phyloP scores from a whole-genome alignment of 805 yeast genomes.

The Candida quercuum region DNA sequence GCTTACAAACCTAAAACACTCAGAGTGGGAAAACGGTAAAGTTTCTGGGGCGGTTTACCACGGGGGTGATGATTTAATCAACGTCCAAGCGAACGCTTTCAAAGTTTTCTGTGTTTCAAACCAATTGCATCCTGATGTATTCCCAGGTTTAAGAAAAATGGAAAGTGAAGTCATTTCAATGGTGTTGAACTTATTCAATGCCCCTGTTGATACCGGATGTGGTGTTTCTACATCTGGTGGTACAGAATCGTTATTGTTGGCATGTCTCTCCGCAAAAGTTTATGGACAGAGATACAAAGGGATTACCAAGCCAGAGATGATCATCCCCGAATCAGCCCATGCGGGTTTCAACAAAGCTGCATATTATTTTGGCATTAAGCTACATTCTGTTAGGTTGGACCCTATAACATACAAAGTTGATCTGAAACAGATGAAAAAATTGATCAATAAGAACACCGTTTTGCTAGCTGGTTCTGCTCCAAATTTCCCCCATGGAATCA shows the following conservation, averaged over 20 bases:
- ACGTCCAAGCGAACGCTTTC: constrained; percentile 73
- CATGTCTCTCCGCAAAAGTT: constrained; percentile 86
- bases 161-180: constrained; percentile 92
- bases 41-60: constrained; percentile 96
- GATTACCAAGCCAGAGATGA: constrained; percentile 71
- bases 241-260: constrained; percentile 82
- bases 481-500: constrained; percentile 93
- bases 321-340: constrained; percentile 86
- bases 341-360: constrained; percentile 96
- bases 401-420: constrained; percentile 65
- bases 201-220: constrained; percentile 55
- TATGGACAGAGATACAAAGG: constrained; percentile 56
- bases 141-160: constrained; percentile 95
- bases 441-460: constrained; percentile 76
- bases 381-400: constrained; percentile 76
- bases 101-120: constrained; percentile 79
- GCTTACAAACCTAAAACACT: constrained; percentile 48
- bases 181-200: constrained; percentile 78
- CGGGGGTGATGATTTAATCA: constrained; percentile 77
- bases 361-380: constrained; percentile 79
- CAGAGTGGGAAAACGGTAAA: constrained; percentile 80
- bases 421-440: constrained; percentile 48
- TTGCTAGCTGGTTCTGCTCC: constrained; percentile 92
- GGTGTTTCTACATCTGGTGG: constrained; percentile 95
- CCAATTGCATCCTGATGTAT: constrained; percentile 94